Evolutionary conservation across 2,329 filamentous ascomycete species (phyloP).

Genomic region (Phaeosphaeria sp.): DNA sequence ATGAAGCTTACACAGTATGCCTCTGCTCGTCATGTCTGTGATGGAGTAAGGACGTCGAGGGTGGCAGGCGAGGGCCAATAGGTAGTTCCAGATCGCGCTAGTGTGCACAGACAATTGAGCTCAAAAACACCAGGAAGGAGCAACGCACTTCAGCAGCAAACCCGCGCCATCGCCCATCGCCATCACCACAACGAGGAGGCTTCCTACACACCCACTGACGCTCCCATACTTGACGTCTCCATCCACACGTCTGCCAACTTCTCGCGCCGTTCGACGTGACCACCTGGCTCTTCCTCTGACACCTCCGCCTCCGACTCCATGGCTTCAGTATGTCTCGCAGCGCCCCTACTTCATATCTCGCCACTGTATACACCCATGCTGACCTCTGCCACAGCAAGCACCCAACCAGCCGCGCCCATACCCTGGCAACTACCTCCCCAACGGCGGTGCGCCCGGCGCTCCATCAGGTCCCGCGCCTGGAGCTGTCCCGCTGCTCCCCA

Average conservation of each 20-base stretch:
- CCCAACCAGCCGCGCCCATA: constrained; percentile 59
- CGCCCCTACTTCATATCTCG: constrained; percentile 8
- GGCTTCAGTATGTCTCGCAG: constrained; percentile 41
- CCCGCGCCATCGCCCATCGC: constrained; percentile 28
- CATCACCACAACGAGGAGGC: constrained; percentile 34
- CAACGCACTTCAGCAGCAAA: constrained; percentile 22
- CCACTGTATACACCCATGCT: constrained; percentile 22
- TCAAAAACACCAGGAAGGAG: constrained; percentile 37
- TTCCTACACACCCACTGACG: constrained; percentile 19
- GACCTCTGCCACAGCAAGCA: constrained; percentile 51
- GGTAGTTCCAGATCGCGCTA: constrained; percentile 27
- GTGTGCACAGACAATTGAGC: constrained; percentile 17
- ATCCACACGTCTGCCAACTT: constrained; percentile 5
- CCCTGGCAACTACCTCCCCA: constrained; percentile 55
- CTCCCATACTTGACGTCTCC: constrained; percentile 13
- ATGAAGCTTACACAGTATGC: not conserved
- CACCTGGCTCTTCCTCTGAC: constrained; percentile 29
- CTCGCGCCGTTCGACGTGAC: constrained; percentile 15
- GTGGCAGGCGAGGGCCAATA: constrained; percentile 16
- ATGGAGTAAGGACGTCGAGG: not conserved
- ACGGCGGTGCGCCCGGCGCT: constrained; percentile 52
- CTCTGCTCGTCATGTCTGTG: not conserved
- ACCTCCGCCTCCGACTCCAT: constrained; percentile 36
- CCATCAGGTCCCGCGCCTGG: constrained; percentile 52
- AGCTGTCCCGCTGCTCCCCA: constrained; percentile 57